Evolutionary conservation across 1,139 yeast species (phyloP).

Genomic region (Nakaseomyces uthaithaninus): DNA sequence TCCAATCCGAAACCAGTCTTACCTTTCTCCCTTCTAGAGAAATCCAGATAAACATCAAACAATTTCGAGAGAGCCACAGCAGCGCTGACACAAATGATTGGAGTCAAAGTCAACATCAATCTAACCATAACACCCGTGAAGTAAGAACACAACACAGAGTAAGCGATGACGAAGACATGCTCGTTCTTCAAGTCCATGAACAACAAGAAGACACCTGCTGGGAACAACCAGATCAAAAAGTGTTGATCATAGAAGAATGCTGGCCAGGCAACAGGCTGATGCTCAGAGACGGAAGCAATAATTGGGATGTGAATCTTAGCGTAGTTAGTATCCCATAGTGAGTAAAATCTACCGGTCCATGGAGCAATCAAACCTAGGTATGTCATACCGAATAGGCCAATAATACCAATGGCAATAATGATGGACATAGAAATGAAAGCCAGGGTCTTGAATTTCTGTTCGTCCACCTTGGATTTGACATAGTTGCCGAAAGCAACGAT

Average conservation of each 20-base stretch:
- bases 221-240: slow-evolving; percentile 94
- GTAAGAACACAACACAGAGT: slow-evolving; percentile 85
- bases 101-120: slow-evolving; percentile 93
- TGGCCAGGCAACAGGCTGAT: slow-evolving; percentile 99
- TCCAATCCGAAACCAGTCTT: slow-evolving; percentile 11
- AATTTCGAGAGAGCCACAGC: slow-evolving; percentile 82
- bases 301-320: slow-evolving; percentile 98
- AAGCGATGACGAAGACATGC: slow-evolving; percentile 85
- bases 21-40: slow-evolving; percentile 36
- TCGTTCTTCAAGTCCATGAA: slow-evolving; percentile 87
- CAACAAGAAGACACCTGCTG: slow-evolving; percentile 87
- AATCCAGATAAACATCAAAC: slow-evolving; percentile 73
- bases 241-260: slow-evolving; percentile 92
- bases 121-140: slow-evolving; percentile 99
- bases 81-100: slow-evolving; percentile 84
- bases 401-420: slow-evolving; percentile 54
- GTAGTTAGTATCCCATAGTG: slow-evolving; percentile 95
- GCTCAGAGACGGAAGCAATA: slow-evolving; percentile 97
- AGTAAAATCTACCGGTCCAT: slow-evolving; percentile 98
- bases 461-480: slow-evolving; percentile 63
- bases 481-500: slow-evolving; percentile 82
- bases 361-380: slow-evolving; percentile 94
- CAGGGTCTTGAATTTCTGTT: slow-evolving; percentile 67
- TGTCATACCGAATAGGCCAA: slow-evolving; percentile 70
- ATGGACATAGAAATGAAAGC: slow-evolving; percentile 52